Percentiles rank a stretch among this genome's conserved stretches.
phyloP scores from a whole-genome alignment of 768 basidiomycete genomes.

The Auricularia sp. region DNA sequence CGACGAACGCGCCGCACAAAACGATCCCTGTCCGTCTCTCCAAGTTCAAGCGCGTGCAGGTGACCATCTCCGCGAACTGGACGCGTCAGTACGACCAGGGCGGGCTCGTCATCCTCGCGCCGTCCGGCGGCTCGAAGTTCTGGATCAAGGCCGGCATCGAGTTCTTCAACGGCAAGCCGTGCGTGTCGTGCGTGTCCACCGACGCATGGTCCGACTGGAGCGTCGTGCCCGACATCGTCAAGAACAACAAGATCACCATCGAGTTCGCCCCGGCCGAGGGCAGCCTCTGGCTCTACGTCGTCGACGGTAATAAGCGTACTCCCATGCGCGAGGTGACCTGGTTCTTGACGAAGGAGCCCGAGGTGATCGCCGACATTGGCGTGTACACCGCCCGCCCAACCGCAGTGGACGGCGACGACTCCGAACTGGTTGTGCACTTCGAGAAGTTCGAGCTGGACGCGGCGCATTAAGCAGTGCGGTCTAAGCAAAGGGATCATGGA shows the following conservation, averaged over 20 bases:
- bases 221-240: background rate
- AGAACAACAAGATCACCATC: background rate
- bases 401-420: conserved; percentile 6
- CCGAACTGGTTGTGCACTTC: too few relatives aligned
- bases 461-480: too few relatives aligned
- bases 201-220: background rate
- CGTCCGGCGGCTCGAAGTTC: conserved; percentile 1
- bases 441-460: too few relatives aligned
- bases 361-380: conserved; percentile 11
- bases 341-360: conserved; percentile 13
- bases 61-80: conserved; percentile 19
- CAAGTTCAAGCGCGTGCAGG: conserved; percentile 15
- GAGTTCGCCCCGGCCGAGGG: conserved; percentile 2
- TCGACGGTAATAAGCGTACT: conserved; percentile 9
- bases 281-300: conserved; percentile 18
- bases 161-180: conserved; percentile 16
- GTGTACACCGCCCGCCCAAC: conserved; percentile 17
- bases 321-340: conserved; percentile 21
- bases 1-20: conserved; percentile 14
- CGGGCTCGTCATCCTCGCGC: conserved; percentile 14
- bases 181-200: background rate
- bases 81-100: conserved; percentile 22
- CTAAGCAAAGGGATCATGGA: too few relatives aligned
- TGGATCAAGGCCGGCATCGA: conserved; percentile 25
- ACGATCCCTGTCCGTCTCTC: conserved; percentile 7